Percentiles rank a stretch among this genome's conserved stretches.
Conservation (phyloP, 2,329 filamentous ascomycete species). For the Penicillium capsulatum region DNA sequence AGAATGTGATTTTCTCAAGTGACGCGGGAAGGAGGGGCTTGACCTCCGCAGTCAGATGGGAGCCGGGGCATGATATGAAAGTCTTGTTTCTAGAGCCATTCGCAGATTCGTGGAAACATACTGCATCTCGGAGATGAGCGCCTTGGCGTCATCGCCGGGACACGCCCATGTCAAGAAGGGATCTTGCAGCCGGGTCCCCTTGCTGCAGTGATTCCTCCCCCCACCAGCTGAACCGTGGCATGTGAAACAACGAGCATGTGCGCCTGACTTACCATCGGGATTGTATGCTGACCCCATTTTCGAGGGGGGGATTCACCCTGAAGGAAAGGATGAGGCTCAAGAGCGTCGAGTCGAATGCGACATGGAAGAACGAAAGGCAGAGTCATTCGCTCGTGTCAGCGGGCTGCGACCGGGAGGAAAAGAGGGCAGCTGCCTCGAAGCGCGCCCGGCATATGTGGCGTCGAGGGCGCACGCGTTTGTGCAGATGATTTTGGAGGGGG, state of each 20-base stretch:
- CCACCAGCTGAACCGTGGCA: constrained; percentile 8
- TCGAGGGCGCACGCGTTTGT: constrained; percentile 23
- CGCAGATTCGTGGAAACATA: no score
- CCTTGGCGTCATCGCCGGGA: constrained; percentile 1
- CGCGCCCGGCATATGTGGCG: constrained; percentile 32
- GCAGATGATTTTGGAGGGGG: constrained; percentile 7
- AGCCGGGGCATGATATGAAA: constrained; percentile 7
- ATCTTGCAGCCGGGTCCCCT: constrained; percentile 1
- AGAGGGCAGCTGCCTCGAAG: constrained; percentile 34
- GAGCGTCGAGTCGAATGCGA: constrained; percentile 16
- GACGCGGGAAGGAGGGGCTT: constrained; percentile 11
- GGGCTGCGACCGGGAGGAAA: constrained; percentile 19
- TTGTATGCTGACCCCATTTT: constrained; percentile 36
- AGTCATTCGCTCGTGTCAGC: constrained; percentile 30
- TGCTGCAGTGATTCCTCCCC: constrained; percentile 1
- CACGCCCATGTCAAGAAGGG: no score
- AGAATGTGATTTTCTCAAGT: constrained; percentile 19
- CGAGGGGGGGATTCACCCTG: constrained; percentile 3
- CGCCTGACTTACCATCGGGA: constrained; percentile 38
- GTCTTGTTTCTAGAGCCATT: neutral
- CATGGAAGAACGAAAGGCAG: constrained; percentile 15
- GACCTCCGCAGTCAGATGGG: constrained; percentile 18
- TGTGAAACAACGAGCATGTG: constrained; percentile 18
- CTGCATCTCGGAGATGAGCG: constrained; percentile 2
- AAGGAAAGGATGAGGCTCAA: constrained; percentile 21